Conservation (phyloP, 805 yeast species). For the Kuraishia piskuri region DNA sequence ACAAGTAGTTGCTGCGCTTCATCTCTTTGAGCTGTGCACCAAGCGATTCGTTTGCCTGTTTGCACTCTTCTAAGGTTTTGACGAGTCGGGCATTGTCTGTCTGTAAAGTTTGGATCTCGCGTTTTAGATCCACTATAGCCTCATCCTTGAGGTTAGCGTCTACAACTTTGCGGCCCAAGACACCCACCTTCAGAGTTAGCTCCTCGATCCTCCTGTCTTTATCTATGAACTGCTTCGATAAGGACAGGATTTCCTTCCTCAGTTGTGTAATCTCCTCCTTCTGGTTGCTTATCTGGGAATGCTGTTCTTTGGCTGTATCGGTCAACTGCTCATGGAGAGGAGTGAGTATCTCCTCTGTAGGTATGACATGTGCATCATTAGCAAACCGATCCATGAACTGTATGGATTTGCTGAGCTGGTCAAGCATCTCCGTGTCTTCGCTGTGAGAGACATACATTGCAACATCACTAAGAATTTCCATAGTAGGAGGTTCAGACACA, state of each 20-base stretch:
- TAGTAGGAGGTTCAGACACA: too few relatives aligned
- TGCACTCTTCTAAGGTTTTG: conserved; percentile 13
- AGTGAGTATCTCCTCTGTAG: too few relatives aligned
- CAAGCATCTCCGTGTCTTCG: background rate
- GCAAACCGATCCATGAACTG: too few relatives aligned
- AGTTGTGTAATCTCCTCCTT: background rate
- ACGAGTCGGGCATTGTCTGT: conserved; percentile 8
- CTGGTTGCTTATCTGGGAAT: background rate
- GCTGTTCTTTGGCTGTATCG: background rate
- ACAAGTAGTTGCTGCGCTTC: conserved; percentile 14
- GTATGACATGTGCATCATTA: too few relatives aligned
- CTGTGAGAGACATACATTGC: background rate
- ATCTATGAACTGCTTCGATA: conserved; percentile 4
- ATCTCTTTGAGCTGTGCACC: conserved; percentile 9
- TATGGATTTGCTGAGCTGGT: too few relatives aligned
- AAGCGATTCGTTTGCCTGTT: conserved; percentile 13
- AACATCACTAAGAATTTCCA: background rate
- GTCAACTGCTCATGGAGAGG: background rate
- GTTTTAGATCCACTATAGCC: conserved; percentile 13
- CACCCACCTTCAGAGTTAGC: conserved; percentile 32
- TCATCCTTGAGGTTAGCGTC: conserved; percentile 22
- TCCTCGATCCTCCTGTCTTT: conserved; percentile 26
- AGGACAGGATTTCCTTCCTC: background rate
- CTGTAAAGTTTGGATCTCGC: conserved; percentile 6
- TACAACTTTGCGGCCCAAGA: conserved; percentile 34